These are phyloP conservation scores for Oehlia diaphana DNA, from an alignment of 192 early-diverging fungal species.

Conservation along the genomic window DNA sequence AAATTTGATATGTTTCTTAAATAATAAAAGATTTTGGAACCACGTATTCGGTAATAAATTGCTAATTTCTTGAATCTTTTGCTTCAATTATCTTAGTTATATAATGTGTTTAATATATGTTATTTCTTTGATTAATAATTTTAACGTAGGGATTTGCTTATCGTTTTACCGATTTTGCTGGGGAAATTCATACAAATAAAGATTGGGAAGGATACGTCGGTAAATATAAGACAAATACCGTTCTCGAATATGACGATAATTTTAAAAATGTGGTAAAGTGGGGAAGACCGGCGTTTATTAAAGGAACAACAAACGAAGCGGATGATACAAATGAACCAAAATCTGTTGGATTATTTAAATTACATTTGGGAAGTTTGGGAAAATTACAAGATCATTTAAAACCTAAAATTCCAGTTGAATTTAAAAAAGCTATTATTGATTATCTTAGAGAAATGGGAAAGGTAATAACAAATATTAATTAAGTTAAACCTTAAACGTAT, in stretches of 20 bases:
- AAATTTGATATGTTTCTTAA: too few relatives aligned
- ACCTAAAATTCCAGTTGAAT: not conserved
- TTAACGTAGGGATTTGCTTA: not conserved
- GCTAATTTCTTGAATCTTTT: too few relatives aligned
- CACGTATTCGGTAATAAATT: too few relatives aligned
- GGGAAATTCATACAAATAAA: not conserved
- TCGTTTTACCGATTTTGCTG: too few relatives aligned
- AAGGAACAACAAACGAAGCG: not conserved
- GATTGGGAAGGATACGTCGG: not conserved
- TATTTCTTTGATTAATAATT: too few relatives aligned
- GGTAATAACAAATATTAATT: not conserved
- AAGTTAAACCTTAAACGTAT: not conserved
- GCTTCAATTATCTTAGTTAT: too few relatives aligned
- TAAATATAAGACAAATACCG: not conserved
- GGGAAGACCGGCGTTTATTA: not conserved
- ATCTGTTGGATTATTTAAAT: not conserved
- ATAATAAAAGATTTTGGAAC: too few relatives aligned
- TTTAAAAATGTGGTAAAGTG: not conserved
- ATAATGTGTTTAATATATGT: too few relatives aligned
- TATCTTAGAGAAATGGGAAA: slow-evolving; percentile 3
- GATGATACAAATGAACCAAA: not conserved
- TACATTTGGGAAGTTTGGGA: not conserved
- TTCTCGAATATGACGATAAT: not conserved
- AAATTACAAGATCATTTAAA: not conserved
- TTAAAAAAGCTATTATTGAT: slow-evolving; percentile 5